A percentile compares a stretch with the other conserved stretches of the same genome.
Conservation (phyloP, 228 moss, liverwort and hornwort species). For the Sphagnum fallax region DNA sequence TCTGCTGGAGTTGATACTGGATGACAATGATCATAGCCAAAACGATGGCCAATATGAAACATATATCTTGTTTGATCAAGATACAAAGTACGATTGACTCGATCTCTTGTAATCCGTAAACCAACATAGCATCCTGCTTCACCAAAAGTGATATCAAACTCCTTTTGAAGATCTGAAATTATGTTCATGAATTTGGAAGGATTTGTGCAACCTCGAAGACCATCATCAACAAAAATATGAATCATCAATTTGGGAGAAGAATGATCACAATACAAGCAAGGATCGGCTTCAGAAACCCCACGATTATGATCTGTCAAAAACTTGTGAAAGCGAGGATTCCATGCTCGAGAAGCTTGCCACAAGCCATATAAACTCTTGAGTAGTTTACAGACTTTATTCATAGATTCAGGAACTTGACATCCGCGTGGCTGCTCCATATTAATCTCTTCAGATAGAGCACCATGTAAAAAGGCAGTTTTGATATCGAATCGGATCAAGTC, state of each 20-base stretch:
- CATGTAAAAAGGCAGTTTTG: conserved; percentile 1
- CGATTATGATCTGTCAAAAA: background rate
- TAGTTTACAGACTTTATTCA: background rate
- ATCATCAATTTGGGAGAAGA: background rate
- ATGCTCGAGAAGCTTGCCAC: conserved; percentile 6
- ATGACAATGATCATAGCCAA: background rate
- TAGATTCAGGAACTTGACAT: background rate
- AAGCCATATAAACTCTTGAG: conserved; percentile 13
- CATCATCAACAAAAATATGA: conserved; percentile 4
- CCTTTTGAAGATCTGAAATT: background rate
- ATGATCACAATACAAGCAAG: background rate
- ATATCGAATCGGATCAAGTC: background rate
- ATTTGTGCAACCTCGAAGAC: background rate
- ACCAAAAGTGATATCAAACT: background rate
- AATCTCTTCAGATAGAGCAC: background rate
- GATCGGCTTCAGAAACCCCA: background rate
- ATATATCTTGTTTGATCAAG: background rate
- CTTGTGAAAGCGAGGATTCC: conserved; percentile 7
- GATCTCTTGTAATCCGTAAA: background rate
- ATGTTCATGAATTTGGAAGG: background rate
- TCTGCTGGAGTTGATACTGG: background rate
- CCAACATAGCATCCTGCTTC: background rate
- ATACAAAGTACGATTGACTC: background rate
- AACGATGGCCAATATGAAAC: background rate
- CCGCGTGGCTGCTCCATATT: background rate